These are phyloP conservation scores for Pseudopediastrum boryanum DNA, from an alignment of 139 green algal genomes.

Conservation along the genomic window DNA sequence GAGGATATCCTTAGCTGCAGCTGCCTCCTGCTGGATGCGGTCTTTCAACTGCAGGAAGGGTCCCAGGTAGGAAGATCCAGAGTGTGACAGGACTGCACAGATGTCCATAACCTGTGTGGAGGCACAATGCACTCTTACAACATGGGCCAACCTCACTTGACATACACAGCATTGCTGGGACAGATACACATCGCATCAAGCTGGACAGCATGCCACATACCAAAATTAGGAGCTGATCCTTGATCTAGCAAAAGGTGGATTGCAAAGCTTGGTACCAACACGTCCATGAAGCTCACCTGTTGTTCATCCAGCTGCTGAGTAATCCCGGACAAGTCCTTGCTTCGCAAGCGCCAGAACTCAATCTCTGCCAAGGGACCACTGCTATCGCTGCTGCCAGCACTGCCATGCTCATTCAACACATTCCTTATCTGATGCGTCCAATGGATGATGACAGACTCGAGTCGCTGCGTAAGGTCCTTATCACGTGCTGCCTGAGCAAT, in stretches of 20 bases:
- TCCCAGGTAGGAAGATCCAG: slow-evolving; percentile 77
- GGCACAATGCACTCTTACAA: too few species aligned
- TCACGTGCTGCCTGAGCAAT: slow-evolving; percentile 38
- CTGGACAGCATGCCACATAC: too few species aligned
- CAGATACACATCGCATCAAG: too few species aligned
- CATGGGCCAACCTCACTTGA: too few species aligned
- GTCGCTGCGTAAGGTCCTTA: slow-evolving; percentile 83
- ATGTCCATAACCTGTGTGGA: slow-evolving; percentile 50
- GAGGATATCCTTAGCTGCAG: slow-evolving; percentile 85
- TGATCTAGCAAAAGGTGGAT: neutral
- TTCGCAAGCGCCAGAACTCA: slow-evolving; percentile 83
- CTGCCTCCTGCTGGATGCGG: slow-evolving; percentile 77
- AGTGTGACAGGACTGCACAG: slow-evolving; percentile 68
- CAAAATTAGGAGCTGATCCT: too few species aligned
- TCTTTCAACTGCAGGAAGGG: slow-evolving; percentile 78
- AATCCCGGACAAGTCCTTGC: slow-evolving; percentile 77
- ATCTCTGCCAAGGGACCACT: slow-evolving; percentile 78
- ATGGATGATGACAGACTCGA: slow-evolving; percentile 86
- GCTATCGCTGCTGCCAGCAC: slow-evolving; percentile 6
- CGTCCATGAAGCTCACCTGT: slow-evolving; percentile 12
- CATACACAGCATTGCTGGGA: too few species aligned
- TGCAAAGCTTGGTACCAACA: neutral
- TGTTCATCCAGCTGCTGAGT: slow-evolving; percentile 71
- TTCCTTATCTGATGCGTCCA: slow-evolving; percentile 76
- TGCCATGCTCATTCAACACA: slow-evolving; percentile 30